Conservation (phyloP, 2,329 filamentous ascomycete species). For the Talaromyces rugulosus region DNA sequence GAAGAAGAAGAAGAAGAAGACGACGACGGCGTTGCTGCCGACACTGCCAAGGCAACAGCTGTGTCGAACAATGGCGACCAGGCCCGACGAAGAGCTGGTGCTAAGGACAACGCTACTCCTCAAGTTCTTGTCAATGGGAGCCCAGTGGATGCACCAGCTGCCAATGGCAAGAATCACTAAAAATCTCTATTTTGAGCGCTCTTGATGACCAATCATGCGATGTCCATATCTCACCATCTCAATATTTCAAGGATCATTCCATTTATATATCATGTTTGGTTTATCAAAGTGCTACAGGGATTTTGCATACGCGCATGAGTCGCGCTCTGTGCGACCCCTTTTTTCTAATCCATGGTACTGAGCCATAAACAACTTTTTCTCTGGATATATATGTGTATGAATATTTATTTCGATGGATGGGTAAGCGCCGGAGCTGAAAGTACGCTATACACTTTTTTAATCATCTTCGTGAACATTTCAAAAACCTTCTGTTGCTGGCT, state of each 20-base stretch:
- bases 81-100: constrained; percentile 19
- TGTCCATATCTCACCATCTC: background rate
- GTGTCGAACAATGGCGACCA: constrained; percentile 24
- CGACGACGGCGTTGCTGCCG: constrained; percentile 10
- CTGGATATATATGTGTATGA: constrained; percentile 10
- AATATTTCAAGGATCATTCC: background rate
- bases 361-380: background rate
- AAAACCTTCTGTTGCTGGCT: background rate
- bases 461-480: constrained; percentile 3
- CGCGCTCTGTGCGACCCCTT: background rate
- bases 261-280: background rate
- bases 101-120: constrained; percentile 29
- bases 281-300: background rate
- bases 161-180: background rate
- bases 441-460: background rate
- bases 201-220: background rate
- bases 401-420: background rate
- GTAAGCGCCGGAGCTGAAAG: background rate
- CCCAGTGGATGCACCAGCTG: constrained; percentile 20
- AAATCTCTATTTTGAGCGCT: background rate
- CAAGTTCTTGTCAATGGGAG: constrained; percentile 38
- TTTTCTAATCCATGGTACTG: background rate
- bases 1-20: constrained; percentile 40
- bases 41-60: constrained; percentile 16
- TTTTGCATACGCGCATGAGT: background rate